Evolutionary conservation across 345 rosid genomes (phyloP), one percentile per base, ranked within the genome.

Genomic region (Brassica juncea): DNA sequence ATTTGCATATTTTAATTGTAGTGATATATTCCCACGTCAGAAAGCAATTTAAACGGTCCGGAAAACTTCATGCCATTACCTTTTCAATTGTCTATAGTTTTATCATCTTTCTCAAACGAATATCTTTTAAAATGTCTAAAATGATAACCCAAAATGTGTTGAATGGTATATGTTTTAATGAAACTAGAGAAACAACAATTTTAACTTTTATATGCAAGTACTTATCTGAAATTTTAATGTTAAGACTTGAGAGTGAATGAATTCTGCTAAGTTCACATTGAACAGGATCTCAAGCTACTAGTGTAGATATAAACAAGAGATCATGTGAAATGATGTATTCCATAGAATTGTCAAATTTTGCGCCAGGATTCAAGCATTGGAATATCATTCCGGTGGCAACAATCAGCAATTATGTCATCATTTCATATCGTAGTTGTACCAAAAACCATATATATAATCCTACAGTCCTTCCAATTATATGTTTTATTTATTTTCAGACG

Each of bases 1-100:
- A 35, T 74, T 52, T 52, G 74, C 64, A 62, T 73, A 60, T 21
- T 74, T 74, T 80, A 80, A 27, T 39, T 34, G 6, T 37, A 80
- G 82, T 74, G 59, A 66, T 66, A 66, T 23, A 1, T 62, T 67
- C 25, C 14, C 71, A 68, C n/a, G 78, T 74, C 71, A 70, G 67
- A 62, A 80, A 62, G 79, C 82, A 69, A 63, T 30, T 61, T 10
- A 12, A 74, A 74, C 67, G 79, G 66, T 74, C 66, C 59, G 32
- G 49, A 54, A 15, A 27, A 8, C 37, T 62, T 6, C 47, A 47
- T 32, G 11, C 65, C 77, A 47, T 31, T 31, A 30, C 8, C 47
- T 21, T 21, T 66, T 66, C 49, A 37, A 9, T 44, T 73, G 49
- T 23, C 11, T 67, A 23, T 70, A n/a, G 55, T 31, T 63, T 63